Evolutionary conservation across 192 early-diverging fungal genomes (phyloP).

Genomic region (Coemansia sp.): DNA sequence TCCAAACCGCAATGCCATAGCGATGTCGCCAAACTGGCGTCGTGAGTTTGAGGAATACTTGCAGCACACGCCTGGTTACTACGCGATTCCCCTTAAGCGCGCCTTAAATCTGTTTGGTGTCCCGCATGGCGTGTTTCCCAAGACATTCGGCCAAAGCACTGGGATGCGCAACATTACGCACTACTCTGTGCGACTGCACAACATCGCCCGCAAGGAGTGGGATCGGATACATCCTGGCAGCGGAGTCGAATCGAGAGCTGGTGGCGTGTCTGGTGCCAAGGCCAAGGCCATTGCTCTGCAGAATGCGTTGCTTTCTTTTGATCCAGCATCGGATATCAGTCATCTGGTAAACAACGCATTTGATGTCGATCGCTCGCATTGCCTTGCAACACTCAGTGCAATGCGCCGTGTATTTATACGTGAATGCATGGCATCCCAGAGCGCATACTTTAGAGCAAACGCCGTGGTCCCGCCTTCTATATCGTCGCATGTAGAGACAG

Average conservation of each 20-base stretch:
- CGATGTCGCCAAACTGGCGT: constrained; percentile 52
- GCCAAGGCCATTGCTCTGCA: constrained; percentile 27
- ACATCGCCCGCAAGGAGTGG: constrained; percentile 43
- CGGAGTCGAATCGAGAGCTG: neutral
- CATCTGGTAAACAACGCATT: constrained; percentile 60
- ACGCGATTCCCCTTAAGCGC: constrained; percentile 57
- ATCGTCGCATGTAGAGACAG: neutral
- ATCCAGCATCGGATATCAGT: constrained; percentile 38
- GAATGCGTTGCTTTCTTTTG: constrained; percentile 24
- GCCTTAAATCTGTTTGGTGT: constrained; percentile 51
- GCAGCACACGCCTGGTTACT: constrained; percentile 65
- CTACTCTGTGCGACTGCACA: constrained; percentile 31
- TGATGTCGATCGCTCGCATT: constrained; percentile 61
- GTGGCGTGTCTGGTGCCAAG: neutral
- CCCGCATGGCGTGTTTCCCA: constrained; percentile 43
- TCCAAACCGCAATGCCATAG: constrained; percentile 15
- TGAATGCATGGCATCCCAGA: constrained; percentile 45
- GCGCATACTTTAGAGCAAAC: constrained; percentile 42
- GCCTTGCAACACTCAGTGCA: constrained; percentile 57
- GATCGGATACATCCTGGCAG: constrained; percentile 42
- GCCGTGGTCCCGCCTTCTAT: constrained; percentile 33
- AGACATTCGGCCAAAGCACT: constrained; percentile 43
- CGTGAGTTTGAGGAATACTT: constrained; percentile 64
- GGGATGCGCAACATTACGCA: constrained; percentile 44
- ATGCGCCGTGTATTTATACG: constrained; percentile 59